phyloP scores from a whole-genome alignment of 495 filamentous ascomycete species.

The Penicillium cosmopolitanum region DNA sequence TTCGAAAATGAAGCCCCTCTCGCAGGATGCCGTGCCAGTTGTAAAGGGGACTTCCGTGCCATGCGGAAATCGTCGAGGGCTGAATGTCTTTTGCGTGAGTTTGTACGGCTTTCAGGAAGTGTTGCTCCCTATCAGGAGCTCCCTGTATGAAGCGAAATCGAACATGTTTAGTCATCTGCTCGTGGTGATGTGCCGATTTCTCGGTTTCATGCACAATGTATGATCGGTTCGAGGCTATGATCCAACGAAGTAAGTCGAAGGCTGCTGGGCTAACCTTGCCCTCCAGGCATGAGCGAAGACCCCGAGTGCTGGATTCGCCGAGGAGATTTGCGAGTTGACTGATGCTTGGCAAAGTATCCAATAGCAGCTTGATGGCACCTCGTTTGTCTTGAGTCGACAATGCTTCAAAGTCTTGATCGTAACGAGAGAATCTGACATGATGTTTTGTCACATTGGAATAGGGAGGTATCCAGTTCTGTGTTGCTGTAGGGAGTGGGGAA shows the following conservation, averaged over 20 bases:
- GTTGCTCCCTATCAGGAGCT: constrained; percentile 84
- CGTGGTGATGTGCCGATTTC: constrained; percentile 55
- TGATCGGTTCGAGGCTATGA: constrained; percentile 88
- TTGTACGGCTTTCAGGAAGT: constrained; percentile 70
- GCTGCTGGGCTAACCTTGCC: constrained; percentile 67
- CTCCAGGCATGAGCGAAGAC: constrained; percentile 60
- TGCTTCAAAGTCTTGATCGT: constrained; percentile 60
- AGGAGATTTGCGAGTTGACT: constrained; percentile 66
- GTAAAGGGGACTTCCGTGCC: constrained; percentile 73
- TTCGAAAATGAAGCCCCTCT: constrained; percentile 74
- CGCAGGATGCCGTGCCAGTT: constrained; percentile 96
- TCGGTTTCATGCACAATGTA: constrained; percentile 76
- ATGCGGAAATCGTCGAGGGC: constrained; percentile 78
- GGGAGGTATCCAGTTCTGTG: no score
- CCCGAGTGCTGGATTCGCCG: constrained; percentile 33
- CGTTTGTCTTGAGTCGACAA: constrained; percentile 53
- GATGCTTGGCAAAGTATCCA: constrained; percentile 72
- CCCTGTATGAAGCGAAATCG: constrained; percentile 92
- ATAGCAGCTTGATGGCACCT: constrained; percentile 56
- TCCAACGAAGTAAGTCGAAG: constrained; percentile 77
- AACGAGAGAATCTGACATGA: constrained; percentile 26
- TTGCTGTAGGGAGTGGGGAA: no score
- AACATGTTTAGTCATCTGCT: constrained; percentile 67
- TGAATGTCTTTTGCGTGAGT: constrained; percentile 40
- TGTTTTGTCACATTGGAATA: background rate